Evolutionary conservation across 2,329 filamentous ascomycete species (phyloP).

Genomic region (Emergomyces orientalis): DNA sequence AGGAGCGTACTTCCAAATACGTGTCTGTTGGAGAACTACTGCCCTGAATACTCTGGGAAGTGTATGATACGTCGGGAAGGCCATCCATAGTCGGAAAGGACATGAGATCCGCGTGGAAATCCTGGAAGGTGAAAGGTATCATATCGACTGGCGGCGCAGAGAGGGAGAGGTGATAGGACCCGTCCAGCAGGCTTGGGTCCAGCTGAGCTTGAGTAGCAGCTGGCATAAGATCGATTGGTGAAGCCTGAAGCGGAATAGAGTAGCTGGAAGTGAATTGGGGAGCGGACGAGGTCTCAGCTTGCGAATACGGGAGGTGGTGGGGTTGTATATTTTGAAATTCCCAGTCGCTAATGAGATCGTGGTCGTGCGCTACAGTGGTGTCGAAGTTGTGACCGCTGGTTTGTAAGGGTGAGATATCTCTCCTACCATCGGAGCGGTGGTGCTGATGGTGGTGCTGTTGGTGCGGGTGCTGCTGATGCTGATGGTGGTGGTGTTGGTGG

Average conservation of each 20-base stretch:
- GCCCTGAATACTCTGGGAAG: slow-evolving; percentile 36
- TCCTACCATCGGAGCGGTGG: slow-evolving; percentile 29
- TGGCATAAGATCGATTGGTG: slow-evolving; percentile 47
- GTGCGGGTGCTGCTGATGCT: neutral
- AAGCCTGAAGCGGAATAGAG: slow-evolving; percentile 35
- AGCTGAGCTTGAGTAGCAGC: slow-evolving; percentile 54
- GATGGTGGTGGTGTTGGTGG: neutral
- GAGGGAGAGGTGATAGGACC: slow-evolving; percentile 45
- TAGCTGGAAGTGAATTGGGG: slow-evolving; percentile 50
- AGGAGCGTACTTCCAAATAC: slow-evolving; percentile 75
- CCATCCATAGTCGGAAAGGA: slow-evolving; percentile 42
- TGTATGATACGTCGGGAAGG: slow-evolving; percentile 36
- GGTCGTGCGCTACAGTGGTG: slow-evolving; percentile 36
- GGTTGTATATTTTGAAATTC: slow-evolving; percentile 36
- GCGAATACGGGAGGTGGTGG: slow-evolving; percentile 29
- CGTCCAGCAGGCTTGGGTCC: slow-evolving; percentile 53
- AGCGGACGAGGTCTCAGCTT: slow-evolving; percentile 49
- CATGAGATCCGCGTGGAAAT: slow-evolving; percentile 64
- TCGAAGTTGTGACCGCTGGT: slow-evolving; percentile 36
- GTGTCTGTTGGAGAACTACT: slow-evolving; percentile 65
- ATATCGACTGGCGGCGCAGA: slow-evolving; percentile 51
- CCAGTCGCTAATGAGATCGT: slow-evolving; percentile 39
- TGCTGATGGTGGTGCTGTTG: neutral
- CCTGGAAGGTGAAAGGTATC: slow-evolving; percentile 64
- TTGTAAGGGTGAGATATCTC: slow-evolving; percentile 37